Conservation (phyloP, 805 yeast species). For the Scheffersomyces ergatensis region DNA sequence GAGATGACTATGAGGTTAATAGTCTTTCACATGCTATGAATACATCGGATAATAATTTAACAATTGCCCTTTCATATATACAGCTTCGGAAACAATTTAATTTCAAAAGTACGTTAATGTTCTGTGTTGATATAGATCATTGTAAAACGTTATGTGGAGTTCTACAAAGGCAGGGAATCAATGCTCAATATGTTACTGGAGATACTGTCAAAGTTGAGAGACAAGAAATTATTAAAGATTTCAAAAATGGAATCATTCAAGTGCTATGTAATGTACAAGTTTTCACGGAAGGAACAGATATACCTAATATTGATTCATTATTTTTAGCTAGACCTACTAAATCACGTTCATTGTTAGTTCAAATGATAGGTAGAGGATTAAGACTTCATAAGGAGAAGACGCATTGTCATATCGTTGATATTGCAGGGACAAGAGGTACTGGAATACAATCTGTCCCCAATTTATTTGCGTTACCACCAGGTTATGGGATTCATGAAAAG, state of each 20-base stretch:
- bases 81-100: slow-evolving; percentile 27
- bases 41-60: slow-evolving; percentile 49
- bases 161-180: slow-evolving; percentile 59
- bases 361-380: slow-evolving; percentile 91
- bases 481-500: slow-evolving; percentile 22
- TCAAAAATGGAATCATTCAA: slow-evolving; percentile 58
- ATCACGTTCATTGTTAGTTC: slow-evolving; percentile 68
- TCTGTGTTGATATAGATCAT: slow-evolving; percentile 75
- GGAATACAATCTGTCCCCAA: slow-evolving; percentile 59
- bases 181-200: slow-evolving; percentile 72
- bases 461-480: slow-evolving; percentile 33
- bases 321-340: slow-evolving; percentile 78
- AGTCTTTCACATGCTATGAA: slow-evolving; percentile 57
- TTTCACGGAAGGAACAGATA: slow-evolving; percentile 93
- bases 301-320: slow-evolving; percentile 82
- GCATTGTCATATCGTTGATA: slow-evolving; percentile 72
- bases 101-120: slow-evolving; percentile 66
- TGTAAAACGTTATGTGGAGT: slow-evolving; percentile 50
- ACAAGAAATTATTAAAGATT: slow-evolving; percentile 50
- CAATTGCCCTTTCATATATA: slow-evolving; percentile 54
- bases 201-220: slow-evolving; percentile 55
- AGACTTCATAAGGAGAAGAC: slow-evolving; percentile 60
- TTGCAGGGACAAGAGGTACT: slow-evolving; percentile 58
- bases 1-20: slow-evolving; percentile 54
- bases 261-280: slow-evolving; percentile 87